A percentile compares a stretch with the other conserved stretches of the same genome.
Conservation (phyloP, 257 asterid species). For the Eustoma russellianum region DNA sequence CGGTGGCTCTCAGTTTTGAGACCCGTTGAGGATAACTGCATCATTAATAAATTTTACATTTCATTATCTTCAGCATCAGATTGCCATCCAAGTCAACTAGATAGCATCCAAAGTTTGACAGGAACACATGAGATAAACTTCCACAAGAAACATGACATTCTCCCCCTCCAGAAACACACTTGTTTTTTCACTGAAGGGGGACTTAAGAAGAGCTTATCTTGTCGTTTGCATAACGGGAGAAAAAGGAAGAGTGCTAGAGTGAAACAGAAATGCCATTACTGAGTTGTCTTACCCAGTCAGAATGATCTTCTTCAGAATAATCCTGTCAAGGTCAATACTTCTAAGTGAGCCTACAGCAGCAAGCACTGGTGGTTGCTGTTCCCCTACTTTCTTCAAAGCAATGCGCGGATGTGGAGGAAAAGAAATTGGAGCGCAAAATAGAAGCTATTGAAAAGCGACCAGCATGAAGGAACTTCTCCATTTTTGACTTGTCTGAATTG, state of each 20-base stretch:
- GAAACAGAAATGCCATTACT: too few species aligned
- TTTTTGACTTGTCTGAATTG: conserved; percentile 75
- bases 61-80: conserved; percentile 3
- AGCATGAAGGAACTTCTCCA: conserved; percentile 97
- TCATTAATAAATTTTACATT: conserved; percentile 7
- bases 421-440: conserved; percentile 71
- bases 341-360: conserved; percentile 86
- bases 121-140: not conserved
- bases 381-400: conserved; percentile 63
- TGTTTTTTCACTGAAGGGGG: not conserved
- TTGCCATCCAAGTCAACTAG: not conserved
- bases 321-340: conserved; percentile 75
- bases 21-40: conserved; percentile 98
- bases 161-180: not conserved
- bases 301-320: conserved; percentile 78
- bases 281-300: conserved; percentile 67
- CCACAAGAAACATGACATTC: too few species aligned
- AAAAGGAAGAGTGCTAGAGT: too few species aligned
- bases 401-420: conserved; percentile 69
- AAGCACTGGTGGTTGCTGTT: conserved; percentile 39
- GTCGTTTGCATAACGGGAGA: too few species aligned
- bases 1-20: conserved; percentile 82
- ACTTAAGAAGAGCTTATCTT: not conserved
- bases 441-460: conserved; percentile 88
- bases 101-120: not conserved